Percentiles rank a stretch among this genome's conserved stretches.
Conservation (phyloP, 352 stramenopile species). For the Elongisporangium prolatum region DNA sequence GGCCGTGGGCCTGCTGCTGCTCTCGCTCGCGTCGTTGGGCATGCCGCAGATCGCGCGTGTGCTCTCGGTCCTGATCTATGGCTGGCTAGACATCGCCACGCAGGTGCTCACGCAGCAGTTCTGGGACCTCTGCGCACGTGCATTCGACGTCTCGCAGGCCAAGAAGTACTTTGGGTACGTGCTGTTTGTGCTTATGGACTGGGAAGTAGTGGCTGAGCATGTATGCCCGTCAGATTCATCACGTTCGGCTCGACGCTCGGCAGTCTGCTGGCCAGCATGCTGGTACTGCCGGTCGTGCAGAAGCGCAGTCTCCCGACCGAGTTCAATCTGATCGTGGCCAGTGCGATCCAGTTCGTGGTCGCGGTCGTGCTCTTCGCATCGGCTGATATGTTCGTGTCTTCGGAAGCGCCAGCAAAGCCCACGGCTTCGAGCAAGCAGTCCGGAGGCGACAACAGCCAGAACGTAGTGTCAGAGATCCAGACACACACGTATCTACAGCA, state of each 20-base stretch:
- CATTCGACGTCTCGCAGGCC: conserved; percentile 73
- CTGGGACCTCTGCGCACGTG: conserved; percentile 81
- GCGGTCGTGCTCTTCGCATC: conserved; percentile 52
- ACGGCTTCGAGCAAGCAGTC: neutral
- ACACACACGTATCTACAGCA: conserved; percentile 74
- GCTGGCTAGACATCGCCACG: conserved; percentile 72
- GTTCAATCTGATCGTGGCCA: conserved; percentile 61
- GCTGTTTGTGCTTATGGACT: neutral
- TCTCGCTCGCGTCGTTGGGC: conserved; percentile 47
- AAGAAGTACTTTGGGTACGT: conserved; percentile 81
- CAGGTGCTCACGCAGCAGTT: conserved; percentile 83
- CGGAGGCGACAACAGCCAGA: neutral
- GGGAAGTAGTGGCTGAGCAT: neutral
- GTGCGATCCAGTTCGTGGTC: conserved; percentile 49
- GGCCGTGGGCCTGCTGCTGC: conserved; percentile 29
- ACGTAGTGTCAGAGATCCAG: conserved; percentile 43
- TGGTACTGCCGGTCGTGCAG: conserved; percentile 57
- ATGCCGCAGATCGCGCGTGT: conserved; percentile 29
- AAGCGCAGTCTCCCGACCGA: conserved; percentile 51
- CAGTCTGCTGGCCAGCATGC: conserved; percentile 69
- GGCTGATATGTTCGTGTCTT: conserved; percentile 33
- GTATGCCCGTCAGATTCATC: conserved; percentile 39
- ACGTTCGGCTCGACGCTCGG: conserved; percentile 81
- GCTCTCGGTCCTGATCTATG: conserved; percentile 67
- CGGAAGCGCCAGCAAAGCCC: conserved; percentile 7